Evolutionary conservation across 805 yeast species (phyloP).

Genomic region (Lipomyces japonicus): DNA sequence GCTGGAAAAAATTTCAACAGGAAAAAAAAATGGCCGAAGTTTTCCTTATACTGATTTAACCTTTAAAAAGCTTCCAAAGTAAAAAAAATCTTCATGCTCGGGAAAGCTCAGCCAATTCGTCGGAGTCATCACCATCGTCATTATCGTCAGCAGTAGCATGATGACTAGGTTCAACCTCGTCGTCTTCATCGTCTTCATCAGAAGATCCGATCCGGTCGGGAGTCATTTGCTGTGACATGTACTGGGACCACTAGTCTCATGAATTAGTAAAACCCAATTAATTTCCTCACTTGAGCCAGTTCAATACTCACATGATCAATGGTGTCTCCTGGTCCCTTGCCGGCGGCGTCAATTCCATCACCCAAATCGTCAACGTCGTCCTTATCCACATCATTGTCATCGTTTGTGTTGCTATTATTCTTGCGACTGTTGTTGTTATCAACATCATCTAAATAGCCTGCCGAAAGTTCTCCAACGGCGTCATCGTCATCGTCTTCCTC

Average conservation of each 20-base stretch:
- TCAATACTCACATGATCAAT: conserved; percentile 19
- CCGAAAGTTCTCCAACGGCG: conserved; percentile 26
- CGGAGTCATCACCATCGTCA: too few relatives aligned
- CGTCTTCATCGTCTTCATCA: conserved; percentile 58
- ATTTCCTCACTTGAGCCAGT: not conserved
- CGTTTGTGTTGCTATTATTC: conserved; percentile 31
- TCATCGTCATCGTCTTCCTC: conserved; percentile 20
- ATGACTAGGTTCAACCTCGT: conserved; percentile 39
- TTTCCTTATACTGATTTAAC: too few relatives aligned
- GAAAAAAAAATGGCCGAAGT: too few relatives aligned
- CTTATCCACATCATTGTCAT: conserved; percentile 35
- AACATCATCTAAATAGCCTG: conserved; percentile 26
- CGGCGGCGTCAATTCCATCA: conserved; percentile 22
- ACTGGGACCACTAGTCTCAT: conserved; percentile 39
- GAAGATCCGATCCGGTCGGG: conserved; percentile 50
- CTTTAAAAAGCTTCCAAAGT: too few relatives aligned
- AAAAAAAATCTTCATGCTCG: too few relatives aligned
- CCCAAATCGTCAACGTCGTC: conserved; percentile 36
- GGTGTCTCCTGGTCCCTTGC: conserved; percentile 32
- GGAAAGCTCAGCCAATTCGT: too few relatives aligned
- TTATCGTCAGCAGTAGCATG: too few relatives aligned
- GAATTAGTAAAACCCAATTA: not conserved
- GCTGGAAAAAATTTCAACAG: too few relatives aligned
- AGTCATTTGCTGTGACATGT: conserved; percentile 72
- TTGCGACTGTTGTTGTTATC: conserved; percentile 26